These are phyloP conservation scores for Pyricularia pennisetigena DNA, from an alignment of 2,329 filamentous ascomycete species.

Conservation along the genomic window DNA sequence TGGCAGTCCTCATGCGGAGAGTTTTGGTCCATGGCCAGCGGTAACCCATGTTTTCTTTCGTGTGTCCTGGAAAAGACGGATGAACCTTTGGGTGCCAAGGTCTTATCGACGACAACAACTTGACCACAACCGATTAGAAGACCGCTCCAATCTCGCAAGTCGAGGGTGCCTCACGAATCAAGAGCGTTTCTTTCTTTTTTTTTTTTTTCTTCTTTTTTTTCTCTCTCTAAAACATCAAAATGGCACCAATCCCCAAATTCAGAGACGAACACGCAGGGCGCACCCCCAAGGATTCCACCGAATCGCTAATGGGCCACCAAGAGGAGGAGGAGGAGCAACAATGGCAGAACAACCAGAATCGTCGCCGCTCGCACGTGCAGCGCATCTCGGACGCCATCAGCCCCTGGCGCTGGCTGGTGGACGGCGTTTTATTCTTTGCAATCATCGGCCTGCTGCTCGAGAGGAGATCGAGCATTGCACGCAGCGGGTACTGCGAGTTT, in stretches of 20 bases:
- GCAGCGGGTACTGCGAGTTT: slow-evolving; percentile 10
- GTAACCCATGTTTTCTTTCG: too few relatives aligned
- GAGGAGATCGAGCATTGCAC: slow-evolving; percentile 7
- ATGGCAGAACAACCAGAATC: background rate
- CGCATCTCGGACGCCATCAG: background rate
- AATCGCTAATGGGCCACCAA: slow-evolving; percentile 2
- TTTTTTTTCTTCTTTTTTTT: background rate
- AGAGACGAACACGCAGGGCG: background rate
- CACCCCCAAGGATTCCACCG: background rate
- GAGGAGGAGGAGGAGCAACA: slow-evolving; percentile 1
- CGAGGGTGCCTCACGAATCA: too few relatives aligned
- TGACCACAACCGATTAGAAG: too few relatives aligned
- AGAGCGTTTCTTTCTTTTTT: too few relatives aligned
- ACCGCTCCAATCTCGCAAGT: too few relatives aligned
- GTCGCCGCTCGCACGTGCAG: background rate
- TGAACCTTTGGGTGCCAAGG: too few relatives aligned
- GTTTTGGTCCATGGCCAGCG: background rate
- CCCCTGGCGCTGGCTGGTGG: slow-evolving; percentile 18
- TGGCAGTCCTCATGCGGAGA: background rate
- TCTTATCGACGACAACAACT: too few relatives aligned
- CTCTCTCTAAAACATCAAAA: background rate
- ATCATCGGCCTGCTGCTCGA: slow-evolving; percentile 25
- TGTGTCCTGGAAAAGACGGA: too few relatives aligned
- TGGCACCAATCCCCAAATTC: background rate
- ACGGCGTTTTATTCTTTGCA: slow-evolving; percentile 22